Evolutionary conservation across 129 eudicot genomes (phyloP).

Genomic region (Artemisia argyi): DNA sequence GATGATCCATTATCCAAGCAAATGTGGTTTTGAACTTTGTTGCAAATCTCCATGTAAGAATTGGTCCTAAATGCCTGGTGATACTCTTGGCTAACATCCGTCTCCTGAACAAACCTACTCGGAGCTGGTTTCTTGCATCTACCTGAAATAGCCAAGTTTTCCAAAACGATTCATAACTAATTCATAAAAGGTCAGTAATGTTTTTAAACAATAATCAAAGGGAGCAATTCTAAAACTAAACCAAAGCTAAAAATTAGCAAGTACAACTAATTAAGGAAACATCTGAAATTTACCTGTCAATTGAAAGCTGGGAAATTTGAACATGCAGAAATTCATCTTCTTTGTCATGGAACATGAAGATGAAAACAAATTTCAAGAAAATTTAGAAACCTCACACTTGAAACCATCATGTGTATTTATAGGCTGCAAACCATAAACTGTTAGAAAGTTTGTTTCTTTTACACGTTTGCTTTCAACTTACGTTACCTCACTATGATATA

Average conservation of each 20-base stretch:
- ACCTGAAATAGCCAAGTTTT: constrained; percentile 29
- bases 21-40: constrained; percentile 49
- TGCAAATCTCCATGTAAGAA: constrained; percentile 59
- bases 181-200: too few relatives aligned
- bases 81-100: constrained; percentile 64
- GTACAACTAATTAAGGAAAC: not conserved
- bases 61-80: constrained; percentile 65
- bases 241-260: too few relatives aligned
- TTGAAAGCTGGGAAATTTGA: constrained; percentile 25
- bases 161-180: not conserved
- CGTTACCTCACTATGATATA: constrained; percentile 18
- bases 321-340: constrained; percentile 32
- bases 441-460: constrained; percentile 30
- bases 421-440: constrained; percentile 28
- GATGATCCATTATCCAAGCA: constrained; percentile 14
- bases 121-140: constrained; percentile 23
- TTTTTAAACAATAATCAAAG: too few relatives aligned
- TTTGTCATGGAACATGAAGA: constrained; percentile 9
- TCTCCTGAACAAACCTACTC: constrained; percentile 34
- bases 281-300: constrained; percentile 16
- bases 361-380: constrained; percentile 18
- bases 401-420: constrained; percentile 30
- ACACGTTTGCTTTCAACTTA: constrained; percentile 34
- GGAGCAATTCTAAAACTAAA: not conserved
- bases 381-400: constrained; percentile 22